These are phyloP conservation scores for Carallia brachiata DNA, from an alignment of 345 rosid genomes.

Conservation along the genomic window DNA sequence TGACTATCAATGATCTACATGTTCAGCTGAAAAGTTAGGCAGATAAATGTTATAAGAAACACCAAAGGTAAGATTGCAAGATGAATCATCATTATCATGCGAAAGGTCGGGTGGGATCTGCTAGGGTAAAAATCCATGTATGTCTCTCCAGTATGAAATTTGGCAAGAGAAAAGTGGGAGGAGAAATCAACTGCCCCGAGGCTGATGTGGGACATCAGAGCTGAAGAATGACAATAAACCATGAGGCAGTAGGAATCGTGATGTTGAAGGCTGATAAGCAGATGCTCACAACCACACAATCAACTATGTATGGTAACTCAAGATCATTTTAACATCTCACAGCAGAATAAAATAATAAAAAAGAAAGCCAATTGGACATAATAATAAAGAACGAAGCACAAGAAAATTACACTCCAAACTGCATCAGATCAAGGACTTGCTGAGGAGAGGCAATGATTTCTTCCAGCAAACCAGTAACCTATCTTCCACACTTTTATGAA, in stretches of 20 bases:
- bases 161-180: neutral
- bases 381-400: neutral
- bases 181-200: neutral
- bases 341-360: neutral
- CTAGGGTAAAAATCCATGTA: constrained; percentile 29
- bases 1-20: constrained; percentile 89
- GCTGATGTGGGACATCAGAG: neutral
- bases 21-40: constrained; percentile 15
- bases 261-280: too few relatives aligned
- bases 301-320: neutral
- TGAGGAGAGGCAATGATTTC: constrained; percentile 88
- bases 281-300: too few relatives aligned
- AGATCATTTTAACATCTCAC: neutral
- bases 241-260: too few relatives aligned
- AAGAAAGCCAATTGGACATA: neutral
- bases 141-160: constrained; percentile 86
- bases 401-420: constrained; percentile 68
- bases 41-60: neutral
- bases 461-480: constrained; percentile 90
- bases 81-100: constrained; percentile 57
- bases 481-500: constrained; percentile 63
- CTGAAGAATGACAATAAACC: neutral
- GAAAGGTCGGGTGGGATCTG: constrained; percentile 92
- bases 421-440: constrained; percentile 88
- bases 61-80: too few relatives aligned